A percentile compares a stretch with the other conserved stretches of the same genome.
Evolutionary conservation across 2,329 filamentous ascomycete species (phyloP).

Genomic region (Fusarium napiforme): DNA sequence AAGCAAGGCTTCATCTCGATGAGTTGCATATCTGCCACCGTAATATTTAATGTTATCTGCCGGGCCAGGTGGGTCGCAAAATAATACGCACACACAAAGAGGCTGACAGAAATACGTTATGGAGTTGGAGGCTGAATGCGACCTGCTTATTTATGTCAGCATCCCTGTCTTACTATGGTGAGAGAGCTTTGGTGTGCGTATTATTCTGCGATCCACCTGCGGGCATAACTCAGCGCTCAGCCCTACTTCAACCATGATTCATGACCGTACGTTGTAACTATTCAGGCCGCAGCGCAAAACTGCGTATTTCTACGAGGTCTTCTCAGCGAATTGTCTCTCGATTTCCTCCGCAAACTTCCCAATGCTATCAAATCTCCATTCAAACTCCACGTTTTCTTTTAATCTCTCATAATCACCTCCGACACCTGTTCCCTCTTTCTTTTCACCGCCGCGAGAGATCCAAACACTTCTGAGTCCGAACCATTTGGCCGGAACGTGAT

Average conservation of each 20-base stretch:
- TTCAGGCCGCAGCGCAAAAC: background rate
- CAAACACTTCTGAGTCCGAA: conserved; percentile 10
- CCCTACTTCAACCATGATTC: background rate
- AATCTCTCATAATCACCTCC: conserved; percentile 17
- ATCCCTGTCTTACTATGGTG: no score
- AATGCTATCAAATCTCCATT: conserved; percentile 23
- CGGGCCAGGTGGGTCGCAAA: no score
- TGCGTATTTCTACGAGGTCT: background rate
- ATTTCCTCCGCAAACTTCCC: conserved; percentile 19
- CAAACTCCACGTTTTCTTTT: conserved; percentile 1
- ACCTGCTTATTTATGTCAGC: no score
- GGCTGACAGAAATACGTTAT: no score
- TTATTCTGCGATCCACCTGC: no score
- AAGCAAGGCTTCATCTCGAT: background rate
- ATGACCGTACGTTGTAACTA: background rate
- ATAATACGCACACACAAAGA: no score
- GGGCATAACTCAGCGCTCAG: background rate
- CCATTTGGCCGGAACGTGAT: conserved; percentile 18
- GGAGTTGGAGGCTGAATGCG: no score
- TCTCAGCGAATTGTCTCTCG: conserved; percentile 9
- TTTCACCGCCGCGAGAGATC: conserved; percentile 15
- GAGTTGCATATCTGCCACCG: background rate
- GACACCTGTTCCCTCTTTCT: conserved; percentile 1
- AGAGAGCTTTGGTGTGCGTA: no score
- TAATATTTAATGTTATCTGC: background rate